These are phyloP conservation scores for Leccinum boreale DNA, from an alignment of 768 basidiomycete species.

Conservation along the genomic window DNA sequence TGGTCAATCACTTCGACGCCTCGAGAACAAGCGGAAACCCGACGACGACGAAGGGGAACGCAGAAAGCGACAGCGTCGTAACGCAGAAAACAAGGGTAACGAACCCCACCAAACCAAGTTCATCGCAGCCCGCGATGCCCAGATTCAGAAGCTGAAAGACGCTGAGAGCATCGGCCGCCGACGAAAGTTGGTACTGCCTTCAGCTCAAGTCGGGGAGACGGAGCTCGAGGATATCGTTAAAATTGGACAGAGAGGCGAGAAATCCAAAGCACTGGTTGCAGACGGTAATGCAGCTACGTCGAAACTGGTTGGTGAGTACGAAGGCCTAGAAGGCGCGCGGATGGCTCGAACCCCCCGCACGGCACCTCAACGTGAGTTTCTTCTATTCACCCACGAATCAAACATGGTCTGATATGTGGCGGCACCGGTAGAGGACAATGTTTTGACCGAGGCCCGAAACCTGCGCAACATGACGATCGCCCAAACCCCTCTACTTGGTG, in stretches of 20 bases:
- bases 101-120: constrained; percentile 86
- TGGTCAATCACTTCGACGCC: constrained; percentile 84
- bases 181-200: constrained; percentile 78
- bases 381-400: background rate
- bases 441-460: constrained; percentile 93
- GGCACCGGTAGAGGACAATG: constrained; percentile 74
- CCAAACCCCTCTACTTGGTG: constrained; percentile 93
- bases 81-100: constrained; percentile 59
- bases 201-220: constrained; percentile 88
- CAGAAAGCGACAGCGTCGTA: constrained; percentile 81
- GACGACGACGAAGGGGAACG: constrained; percentile 93
- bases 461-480: constrained; percentile 88
- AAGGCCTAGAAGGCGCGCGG: constrained; percentile 79
- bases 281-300: constrained; percentile 83
- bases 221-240: constrained; percentile 99
- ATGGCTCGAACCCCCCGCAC: constrained; percentile 96
- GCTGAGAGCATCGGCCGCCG: constrained; percentile 92
- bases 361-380: constrained; percentile 80
- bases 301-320: constrained; percentile 89
- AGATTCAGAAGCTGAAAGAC: constrained; percentile 97
- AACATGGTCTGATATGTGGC: constrained; percentile 9
- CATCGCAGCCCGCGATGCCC: constrained; percentile 93
- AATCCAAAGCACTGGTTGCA: constrained; percentile 78
- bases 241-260: constrained; percentile 91
- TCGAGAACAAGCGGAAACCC: constrained; percentile 93